Conservation (phyloP, 1,284 basidiomycete species). For the Hymenochaete sp. region DNA sequence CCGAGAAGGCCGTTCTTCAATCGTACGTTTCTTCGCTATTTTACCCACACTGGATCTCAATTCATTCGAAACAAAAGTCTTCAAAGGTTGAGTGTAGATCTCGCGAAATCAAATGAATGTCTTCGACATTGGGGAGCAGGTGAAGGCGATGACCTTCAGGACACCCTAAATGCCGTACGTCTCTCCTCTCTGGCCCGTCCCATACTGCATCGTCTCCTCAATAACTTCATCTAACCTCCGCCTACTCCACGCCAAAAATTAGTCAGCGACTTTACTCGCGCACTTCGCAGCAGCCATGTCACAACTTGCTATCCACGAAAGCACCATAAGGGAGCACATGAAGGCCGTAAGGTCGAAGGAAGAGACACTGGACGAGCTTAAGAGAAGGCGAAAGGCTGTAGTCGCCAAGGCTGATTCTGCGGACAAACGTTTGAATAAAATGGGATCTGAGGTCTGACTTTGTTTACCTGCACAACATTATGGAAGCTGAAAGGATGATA, state of each 20-base stretch:
- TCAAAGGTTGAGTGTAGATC: constrained; percentile 58
- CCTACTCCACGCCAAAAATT: too few relatives aligned
- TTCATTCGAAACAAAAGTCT: constrained; percentile 32
- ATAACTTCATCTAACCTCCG: constrained; percentile 73
- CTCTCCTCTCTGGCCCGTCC: constrained; percentile 7
- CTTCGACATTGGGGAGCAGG: constrained; percentile 72
- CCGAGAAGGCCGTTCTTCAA: constrained; percentile 77
- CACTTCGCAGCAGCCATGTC: constrained; percentile 65
- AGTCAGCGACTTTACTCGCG: constrained; percentile 59
- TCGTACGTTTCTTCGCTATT: constrained; percentile 40
- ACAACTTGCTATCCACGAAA: constrained; percentile 68
- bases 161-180: constrained; percentile 35
- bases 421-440: constrained; percentile 85
- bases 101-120: constrained; percentile 66
- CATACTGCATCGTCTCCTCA: constrained; percentile 13
- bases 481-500: background rate
- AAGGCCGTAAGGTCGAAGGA: constrained; percentile 78
- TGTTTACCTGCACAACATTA: background rate
- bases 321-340: constrained; percentile 66
- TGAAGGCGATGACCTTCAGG: constrained; percentile 83
- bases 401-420: constrained; percentile 75
- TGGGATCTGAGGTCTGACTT: constrained; percentile 58
- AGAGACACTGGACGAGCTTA: constrained; percentile 74
- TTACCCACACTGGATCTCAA: background rate
- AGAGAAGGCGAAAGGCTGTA: constrained; percentile 59